Base-by-base conservation (phyloP, 2,329 filamentous ascomycete species). In the Aspergillus proliferans region DNA sequence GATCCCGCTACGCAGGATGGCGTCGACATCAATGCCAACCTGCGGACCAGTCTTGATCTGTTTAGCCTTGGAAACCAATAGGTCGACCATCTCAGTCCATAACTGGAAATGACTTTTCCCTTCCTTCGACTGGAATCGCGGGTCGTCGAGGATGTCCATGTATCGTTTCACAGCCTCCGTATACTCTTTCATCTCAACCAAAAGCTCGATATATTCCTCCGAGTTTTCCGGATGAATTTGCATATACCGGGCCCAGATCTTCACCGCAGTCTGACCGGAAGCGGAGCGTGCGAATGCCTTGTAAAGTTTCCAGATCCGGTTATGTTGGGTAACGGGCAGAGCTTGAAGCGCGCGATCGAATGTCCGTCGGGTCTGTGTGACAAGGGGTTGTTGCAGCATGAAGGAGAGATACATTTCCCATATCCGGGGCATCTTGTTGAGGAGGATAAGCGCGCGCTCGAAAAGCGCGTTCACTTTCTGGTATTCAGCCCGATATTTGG, bases 361-460 rank as follows among this genome's bases (percentile, higher is more conserved):
- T 1, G 88, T 88, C 56, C 84, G 84, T 51, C 93, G 83, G 22
- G 89, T 94, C 49, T 84, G 78, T 6, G 92, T 96, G 52, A 98
- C 84, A 47, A 94, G 76, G n/a, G 93, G 93, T 68, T 98, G 93
- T 63, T 87, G 83, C 65, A 92, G 83, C 50, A 98, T 77, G 65
- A 98, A 97, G 44, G 81, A 81, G 53, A 98, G 83, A 67, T 96
- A 98, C 84, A 97, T 88, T 68, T 96, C 91, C 94, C 93, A 98
- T 65, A 98, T 93, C 58, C 84, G 82, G 21, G 94, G 93, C 93
- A 98, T 98, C 74, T 98, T 98, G 74, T 98, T 96, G 53, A 98
- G 80, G 38, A 98, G 78, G 50, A 96, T 88, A 46, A 98, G 75
- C 3, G 93, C 91, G 59, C 88, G 82, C 73, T 98, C 93, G 67